Evolutionary conservation across 257 asterid genomes (phyloP), one percentile per base, ranked within the genome.

Genomic region (Craterostigma plantagineum): DNA sequence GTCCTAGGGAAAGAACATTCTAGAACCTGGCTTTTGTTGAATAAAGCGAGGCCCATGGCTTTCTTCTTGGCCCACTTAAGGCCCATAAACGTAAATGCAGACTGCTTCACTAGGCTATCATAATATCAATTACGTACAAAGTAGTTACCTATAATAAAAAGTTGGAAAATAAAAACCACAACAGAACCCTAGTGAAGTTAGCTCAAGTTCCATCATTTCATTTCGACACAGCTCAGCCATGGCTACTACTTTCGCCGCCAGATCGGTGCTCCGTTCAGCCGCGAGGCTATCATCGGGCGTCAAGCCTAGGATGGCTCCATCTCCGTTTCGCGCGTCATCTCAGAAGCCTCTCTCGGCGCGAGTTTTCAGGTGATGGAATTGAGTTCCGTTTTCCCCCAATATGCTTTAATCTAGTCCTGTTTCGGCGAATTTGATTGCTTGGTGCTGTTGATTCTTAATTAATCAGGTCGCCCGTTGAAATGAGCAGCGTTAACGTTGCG

Each of bases 401-500:
- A 7, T 8, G 53, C 0, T 9, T 9, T 40, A 6, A n/a, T 10
- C 14, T 40, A n/a, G n/a, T 8, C 12, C 15, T 7, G 3, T 13
- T 40, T 10, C 7, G 4, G 15, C 16, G 13, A 40, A n/a, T n/a
- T 40, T 14, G 13, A 16, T 13, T 40, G 7, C 14, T 40, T 1
- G 15, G 16, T 40, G 44, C 12, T 40, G 9, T 11, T 39, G 43
- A 4, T 39, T 13, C 40, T 2, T 10, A 35, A 35, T 7, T 35
- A 1, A n/a, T 35, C 17, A 46, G 51, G 39, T 46, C 18, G 8
- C 51, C 38, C 10, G 38, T 76, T 62, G 93, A 75, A 64, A 45
- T 76, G 82, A 67, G 91, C 57, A 40, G 79, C 48, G 79, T 74
- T 38, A 57, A 65, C 41, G 70, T 61, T 49, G 69, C 56, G 34